These are phyloP conservation scores for Dactylorhiza incarnata DNA, from an alignment of 106 monocot species.

Conservation along the genomic window DNA sequence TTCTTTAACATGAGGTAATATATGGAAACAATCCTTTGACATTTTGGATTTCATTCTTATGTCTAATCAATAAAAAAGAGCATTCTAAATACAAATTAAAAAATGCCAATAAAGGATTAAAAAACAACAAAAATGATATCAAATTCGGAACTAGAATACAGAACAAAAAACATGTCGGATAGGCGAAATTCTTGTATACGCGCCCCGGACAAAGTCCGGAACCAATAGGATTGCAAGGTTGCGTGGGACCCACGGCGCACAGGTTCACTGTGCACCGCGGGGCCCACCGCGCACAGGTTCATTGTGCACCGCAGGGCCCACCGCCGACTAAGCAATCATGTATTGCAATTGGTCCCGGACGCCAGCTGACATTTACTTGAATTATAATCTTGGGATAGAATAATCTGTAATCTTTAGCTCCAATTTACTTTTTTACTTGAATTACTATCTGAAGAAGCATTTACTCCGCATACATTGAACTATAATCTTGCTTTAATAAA, in stretches of 20 bases:
- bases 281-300: no score
- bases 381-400: no score
- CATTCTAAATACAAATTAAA: background rate
- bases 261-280: no score
- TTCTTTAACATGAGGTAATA: no score
- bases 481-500: background rate
- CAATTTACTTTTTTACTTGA: background rate
- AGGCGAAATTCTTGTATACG: no score
- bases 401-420: background rate
- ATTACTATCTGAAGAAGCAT: background rate
- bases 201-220: no score
- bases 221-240: no score
- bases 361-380: no score
- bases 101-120: background rate
- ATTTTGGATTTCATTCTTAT: background rate
- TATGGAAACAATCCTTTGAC: background rate
- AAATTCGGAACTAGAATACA: background rate
- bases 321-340: no score
- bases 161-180: background rate
- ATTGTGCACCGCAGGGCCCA: no score
- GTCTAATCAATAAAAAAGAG: background rate
- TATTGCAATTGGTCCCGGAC: no score
- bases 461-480: background rate
- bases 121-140: background rate
- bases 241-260: no score